Conservation (phyloP, 345 rosid genomes). For the Kernera saxatilis region DNA sequence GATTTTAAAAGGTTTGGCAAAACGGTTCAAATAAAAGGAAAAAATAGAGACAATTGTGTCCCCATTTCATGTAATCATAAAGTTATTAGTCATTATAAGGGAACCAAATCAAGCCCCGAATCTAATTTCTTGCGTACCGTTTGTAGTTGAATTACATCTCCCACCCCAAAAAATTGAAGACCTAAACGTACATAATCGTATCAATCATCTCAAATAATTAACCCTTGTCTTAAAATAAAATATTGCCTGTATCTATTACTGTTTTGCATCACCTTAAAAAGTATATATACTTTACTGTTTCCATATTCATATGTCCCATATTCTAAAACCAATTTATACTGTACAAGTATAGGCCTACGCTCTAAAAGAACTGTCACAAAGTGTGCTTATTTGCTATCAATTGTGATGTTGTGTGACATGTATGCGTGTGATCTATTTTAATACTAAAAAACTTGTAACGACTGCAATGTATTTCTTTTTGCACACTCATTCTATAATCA, state of each 20-base stretch:
- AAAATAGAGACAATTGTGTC: slow-evolving; percentile 8
- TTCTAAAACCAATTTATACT: not conserved
- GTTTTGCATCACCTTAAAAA: not conserved
- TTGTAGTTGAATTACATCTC: slow-evolving; percentile 1
- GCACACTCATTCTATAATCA: not conserved
- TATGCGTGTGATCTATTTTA: too few relatives aligned
- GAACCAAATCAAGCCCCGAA: not conserved
- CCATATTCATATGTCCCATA: not conserved
- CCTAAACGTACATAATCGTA: not conserved
- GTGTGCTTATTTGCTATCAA: not conserved
- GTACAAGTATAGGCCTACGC: not conserved
- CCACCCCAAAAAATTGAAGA: slow-evolving; percentile 4
- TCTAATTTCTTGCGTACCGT: not conserved
- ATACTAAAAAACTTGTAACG: not conserved
- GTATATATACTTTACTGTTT: not conserved
- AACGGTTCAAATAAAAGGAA: slow-evolving; percentile 5
- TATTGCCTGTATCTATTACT: too few relatives aligned
- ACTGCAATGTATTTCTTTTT: slow-evolving; percentile 1
- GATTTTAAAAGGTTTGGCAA: not conserved
- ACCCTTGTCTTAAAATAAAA: not conserved
- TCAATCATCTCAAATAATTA: not conserved
- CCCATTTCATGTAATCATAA: slow-evolving; percentile 1
- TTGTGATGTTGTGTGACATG: not conserved
- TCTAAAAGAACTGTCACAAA: too few relatives aligned
- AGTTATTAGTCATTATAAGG: not conserved